These are phyloP conservation scores for Nigrospora osmanthi DNA, from an alignment of 2,329 filamentous ascomycete genomes.

Conservation along the genomic window DNA sequence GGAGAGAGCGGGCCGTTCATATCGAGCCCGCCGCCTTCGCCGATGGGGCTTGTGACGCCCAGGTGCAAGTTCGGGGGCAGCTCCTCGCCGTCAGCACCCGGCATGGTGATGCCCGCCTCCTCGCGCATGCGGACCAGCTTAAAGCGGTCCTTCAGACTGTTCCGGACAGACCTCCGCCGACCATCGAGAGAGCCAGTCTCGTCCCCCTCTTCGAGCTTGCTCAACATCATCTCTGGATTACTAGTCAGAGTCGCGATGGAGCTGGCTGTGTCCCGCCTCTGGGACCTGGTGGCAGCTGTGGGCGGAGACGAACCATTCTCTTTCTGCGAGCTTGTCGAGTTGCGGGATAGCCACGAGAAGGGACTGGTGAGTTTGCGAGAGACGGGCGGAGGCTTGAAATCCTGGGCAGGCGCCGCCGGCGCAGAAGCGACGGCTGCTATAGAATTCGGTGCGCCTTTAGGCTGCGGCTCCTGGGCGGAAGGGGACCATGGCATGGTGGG, in stretches of 20 bases:
- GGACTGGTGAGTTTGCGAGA: conserved; percentile 74
- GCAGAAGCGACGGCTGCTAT: conserved; percentile 6
- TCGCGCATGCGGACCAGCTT: conserved; percentile 69
- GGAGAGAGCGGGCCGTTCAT: conserved; percentile 31
- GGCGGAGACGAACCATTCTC: conserved; percentile 48
- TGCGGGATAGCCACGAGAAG: conserved; percentile 78
- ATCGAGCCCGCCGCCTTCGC: conserved; percentile 13
- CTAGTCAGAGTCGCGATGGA: conserved; percentile 73
- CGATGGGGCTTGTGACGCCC: conserved; percentile 15
- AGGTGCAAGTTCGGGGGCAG: conserved; percentile 14
- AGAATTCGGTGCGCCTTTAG: conserved; percentile 33
- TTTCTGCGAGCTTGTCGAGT: conserved; percentile 49
- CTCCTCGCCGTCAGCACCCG: conserved; percentile 36
- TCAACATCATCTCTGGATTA: conserved; percentile 73
- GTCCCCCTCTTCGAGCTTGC: conserved; percentile 65
- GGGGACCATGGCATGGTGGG: conserved; percentile 68
- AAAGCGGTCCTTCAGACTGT: conserved; percentile 70
- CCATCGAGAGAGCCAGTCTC: conserved; percentile 33
- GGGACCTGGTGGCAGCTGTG: conserved; percentile 25
- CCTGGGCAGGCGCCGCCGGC: conserved; percentile 25
- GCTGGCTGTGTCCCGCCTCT: conserved; percentile 68
- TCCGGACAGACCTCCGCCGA: conserved; percentile 40
- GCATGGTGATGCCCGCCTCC: conserved; percentile 51
- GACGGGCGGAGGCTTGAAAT: conserved; percentile 18
- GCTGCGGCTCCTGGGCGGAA: conserved; percentile 38